phyloP scores from a whole-genome alignment of 305 asterid species.

The Fraxinus angustifolia region DNA sequence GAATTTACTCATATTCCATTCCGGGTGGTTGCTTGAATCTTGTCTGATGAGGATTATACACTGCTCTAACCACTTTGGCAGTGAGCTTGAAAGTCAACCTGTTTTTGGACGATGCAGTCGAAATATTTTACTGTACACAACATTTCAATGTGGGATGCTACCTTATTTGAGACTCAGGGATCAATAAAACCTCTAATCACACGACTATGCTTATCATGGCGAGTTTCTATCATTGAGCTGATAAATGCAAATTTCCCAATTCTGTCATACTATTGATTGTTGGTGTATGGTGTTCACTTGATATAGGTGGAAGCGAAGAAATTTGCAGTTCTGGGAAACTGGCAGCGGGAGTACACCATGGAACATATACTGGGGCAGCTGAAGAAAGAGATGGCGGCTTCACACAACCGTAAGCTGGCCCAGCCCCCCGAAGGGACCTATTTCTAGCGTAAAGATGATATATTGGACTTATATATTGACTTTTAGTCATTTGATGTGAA shows the following conservation, averaged over 20 bases:
- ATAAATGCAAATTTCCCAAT: neutral
- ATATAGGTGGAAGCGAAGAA: conserved; percentile 47
- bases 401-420: conserved; percentile 53
- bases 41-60: neutral
- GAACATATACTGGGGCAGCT: conserved; percentile 50
- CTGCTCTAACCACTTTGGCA: neutral
- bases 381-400: conserved; percentile 56
- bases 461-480: conserved; percentile 15
- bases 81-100: neutral
- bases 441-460: conserved; percentile 32
- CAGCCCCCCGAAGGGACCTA: conserved; percentile 59
- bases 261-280: neutral
- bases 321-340: conserved; percentile 37
- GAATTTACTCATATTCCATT: neutral
- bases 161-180: neutral
- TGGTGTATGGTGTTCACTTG: neutral
- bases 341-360: conserved; percentile 55
- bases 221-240: neutral
- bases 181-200: neutral
- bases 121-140: neutral
- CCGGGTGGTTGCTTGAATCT: neutral
- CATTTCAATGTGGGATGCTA: neutral
- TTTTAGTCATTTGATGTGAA: neutral
- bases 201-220: neutral
- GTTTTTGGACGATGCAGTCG: neutral